phyloP scores from a whole-genome alignment of 179 eudicot species.

The Dionaea muscipula region DNA sequence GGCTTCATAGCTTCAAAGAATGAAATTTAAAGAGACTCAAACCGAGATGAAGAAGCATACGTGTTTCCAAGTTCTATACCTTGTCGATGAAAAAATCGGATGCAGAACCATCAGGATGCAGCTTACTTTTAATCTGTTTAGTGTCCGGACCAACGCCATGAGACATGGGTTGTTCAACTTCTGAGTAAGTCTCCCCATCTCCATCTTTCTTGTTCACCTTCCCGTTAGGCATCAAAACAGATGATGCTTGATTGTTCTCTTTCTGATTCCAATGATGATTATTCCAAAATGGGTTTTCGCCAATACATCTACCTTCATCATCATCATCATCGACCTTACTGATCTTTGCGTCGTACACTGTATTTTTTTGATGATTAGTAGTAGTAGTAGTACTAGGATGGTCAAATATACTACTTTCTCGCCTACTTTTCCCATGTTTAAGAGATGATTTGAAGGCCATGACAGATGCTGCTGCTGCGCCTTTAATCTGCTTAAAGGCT shows the following conservation, averaged over 20 bases:
- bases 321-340: slow-evolving; percentile 7
- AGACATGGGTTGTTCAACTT: slow-evolving; percentile 25
- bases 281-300: slow-evolving; percentile 50
- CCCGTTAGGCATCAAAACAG: slow-evolving; percentile 35
- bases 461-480: slow-evolving; percentile 43
- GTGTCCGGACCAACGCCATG: slow-evolving; percentile 37
- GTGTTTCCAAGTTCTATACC: slow-evolving; percentile 23
- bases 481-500: slow-evolving; percentile 42
- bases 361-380: no score
- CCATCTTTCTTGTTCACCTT: slow-evolving; percentile 34
- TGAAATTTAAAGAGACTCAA: neutral
- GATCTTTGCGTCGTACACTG: no score
- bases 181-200: slow-evolving; percentile 43
- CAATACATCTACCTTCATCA: slow-evolving; percentile 15
- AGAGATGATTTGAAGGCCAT: slow-evolving; percentile 34
- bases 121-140: slow-evolving; percentile 43
- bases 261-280: slow-evolving; percentile 15
- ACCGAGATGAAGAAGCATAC: neutral
- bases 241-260: slow-evolving; percentile 17
- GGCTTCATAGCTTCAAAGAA: neutral
- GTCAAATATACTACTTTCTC: slow-evolving; percentile 30
- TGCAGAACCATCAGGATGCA: slow-evolving; percentile 44
- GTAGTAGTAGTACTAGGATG: slow-evolving; percentile 8
- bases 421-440: slow-evolving; percentile 24
- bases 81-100: slow-evolving; percentile 68